Evolutionary conservation across 2,329 filamentous ascomycete species (phyloP), one percentile per base, ranked within the genome.

Genomic region (Fusarium sp.): DNA sequence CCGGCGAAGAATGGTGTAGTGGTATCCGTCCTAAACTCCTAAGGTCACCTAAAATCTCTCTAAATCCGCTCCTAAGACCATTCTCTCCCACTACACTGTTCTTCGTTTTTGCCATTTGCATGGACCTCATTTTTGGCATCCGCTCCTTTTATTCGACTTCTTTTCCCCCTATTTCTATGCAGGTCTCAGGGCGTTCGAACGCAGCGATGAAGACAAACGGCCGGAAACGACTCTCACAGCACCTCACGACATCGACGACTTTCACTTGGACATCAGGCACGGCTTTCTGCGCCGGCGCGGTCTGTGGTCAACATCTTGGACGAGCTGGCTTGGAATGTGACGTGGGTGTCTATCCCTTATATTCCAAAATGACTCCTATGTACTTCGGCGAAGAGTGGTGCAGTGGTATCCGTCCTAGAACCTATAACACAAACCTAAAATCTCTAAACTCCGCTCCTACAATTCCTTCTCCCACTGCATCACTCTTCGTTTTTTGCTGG

Each of bases 341-440:
- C n/a, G 6, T 32, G 12, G 38, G 15, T 2, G 17, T 33, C 27
- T 55, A 18, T 12, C 27, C 27, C 38, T 23, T 35, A 46, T 35
- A 17, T 45, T 23, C 15, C 46, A 23, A 52, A 32, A 20, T 15
- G 15, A 5, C 7, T 0, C n/a, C 4, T 26, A 7, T 17, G 26
- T 12, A 8, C 4, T 7, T 40, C 18, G 26, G 3, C 45, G 45
- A n/a, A 38, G 32, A 38, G 55, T 63, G 38, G 55, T 60, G 20
- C 11, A 60, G 55, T 38, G 55, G 60, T 44, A 50, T 27, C 17
- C 38, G 55, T 38, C 55, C n/a, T 33, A 27, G n/a, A 45, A 33
- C 55, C 38, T 49, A 60, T 26, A 23, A 57, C 27, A 54, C 9
- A 32, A 45, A 42, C 55, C 55, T 58, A 53, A 33, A 18, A 33